These are phyloP conservation scores for Apophysomyces variabilis DNA, from an alignment of 371 early-diverging fungal species.

Conservation along the genomic window DNA sequence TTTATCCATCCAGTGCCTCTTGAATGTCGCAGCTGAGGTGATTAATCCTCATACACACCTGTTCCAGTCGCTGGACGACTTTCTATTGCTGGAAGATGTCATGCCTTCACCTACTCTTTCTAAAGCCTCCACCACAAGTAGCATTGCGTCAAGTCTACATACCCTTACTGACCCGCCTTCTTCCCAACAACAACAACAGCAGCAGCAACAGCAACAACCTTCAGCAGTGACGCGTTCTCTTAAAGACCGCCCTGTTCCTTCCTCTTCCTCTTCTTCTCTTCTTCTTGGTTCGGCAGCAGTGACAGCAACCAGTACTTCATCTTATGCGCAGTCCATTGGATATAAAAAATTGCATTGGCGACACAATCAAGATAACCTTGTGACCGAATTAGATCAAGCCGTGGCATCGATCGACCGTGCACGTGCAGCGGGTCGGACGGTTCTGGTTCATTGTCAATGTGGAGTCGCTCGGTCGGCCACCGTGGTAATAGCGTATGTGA, in stretches of 20 bases:
- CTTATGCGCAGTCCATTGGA: slow-evolving; percentile 29
- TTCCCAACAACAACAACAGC: neutral
- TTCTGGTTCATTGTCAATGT: slow-evolving; percentile 78
- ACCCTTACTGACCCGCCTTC: neutral
- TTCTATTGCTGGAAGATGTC: neutral
- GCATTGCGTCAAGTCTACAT: slow-evolving; percentile 33
- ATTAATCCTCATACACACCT: slow-evolving; percentile 17
- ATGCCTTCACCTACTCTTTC: slow-evolving; percentile 43
- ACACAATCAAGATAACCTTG: slow-evolving; percentile 66
- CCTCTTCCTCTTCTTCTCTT: neutral
- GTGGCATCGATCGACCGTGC: slow-evolving; percentile 68
- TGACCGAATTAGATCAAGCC: slow-evolving; percentile 51
- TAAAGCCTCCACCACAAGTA: slow-evolving; percentile 35
- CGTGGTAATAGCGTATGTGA: slow-evolving; percentile 77
- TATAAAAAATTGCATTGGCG: slow-evolving; percentile 67
- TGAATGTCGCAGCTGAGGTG: slow-evolving; percentile 73
- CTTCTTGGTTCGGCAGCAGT: neutral
- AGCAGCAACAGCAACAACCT: neutral
- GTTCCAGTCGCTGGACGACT: slow-evolving; percentile 6
- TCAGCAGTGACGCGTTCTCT: neutral
- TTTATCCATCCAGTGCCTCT: slow-evolving; percentile 48
- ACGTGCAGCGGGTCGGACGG: slow-evolving; percentile 43
- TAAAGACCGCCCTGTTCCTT: neutral
- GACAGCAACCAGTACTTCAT: no score
- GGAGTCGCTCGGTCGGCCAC: slow-evolving; percentile 83